Conservation (phyloP, 179 eudicot species). For the Nepenthes alata region DNA sequence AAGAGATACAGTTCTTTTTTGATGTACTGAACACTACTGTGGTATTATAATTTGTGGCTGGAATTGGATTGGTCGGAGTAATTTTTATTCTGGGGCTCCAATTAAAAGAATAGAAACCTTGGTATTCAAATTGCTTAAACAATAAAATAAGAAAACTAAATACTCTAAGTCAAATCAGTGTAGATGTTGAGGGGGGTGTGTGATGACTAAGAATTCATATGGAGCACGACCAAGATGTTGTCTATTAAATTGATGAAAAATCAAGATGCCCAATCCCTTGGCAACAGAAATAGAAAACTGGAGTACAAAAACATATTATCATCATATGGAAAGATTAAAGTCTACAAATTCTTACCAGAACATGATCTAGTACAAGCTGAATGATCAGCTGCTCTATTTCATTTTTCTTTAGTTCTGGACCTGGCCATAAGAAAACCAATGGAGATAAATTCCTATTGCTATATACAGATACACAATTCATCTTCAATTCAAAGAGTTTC, state of each 20-base stretch:
- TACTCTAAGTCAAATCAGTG: neutral
- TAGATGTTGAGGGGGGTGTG: neutral
- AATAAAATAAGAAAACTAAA: neutral
- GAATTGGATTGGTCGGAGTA: neutral
- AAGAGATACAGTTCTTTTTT: too few relatives aligned
- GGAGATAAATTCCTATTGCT: neutral
- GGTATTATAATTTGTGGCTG: neutral
- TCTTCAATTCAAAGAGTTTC: too few relatives aligned
- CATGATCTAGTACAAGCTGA: conserved; percentile 67
- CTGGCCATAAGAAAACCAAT: conserved; percentile 15
- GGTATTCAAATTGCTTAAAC: neutral
- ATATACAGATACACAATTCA: too few relatives aligned
- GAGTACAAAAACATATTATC: neutral
- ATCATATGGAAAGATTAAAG: neutral
- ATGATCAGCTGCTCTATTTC: conserved; percentile 74
- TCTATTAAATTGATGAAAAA: too few relatives aligned
- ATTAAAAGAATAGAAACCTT: neutral
- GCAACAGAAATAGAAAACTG: neutral
- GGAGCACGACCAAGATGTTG: neutral
- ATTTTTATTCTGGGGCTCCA: neutral
- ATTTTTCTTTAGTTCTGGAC: conserved; percentile 63
- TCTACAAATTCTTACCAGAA: conserved; percentile 44
- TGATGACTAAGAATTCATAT: neutral
- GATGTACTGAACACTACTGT: too few relatives aligned
- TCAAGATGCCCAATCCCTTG: too few relatives aligned